Percentiles rank a stretch among this genome's conserved stretches.
phyloP scores from a whole-genome alignment of 306 rosid species.

The Cercis canadensis region DNA sequence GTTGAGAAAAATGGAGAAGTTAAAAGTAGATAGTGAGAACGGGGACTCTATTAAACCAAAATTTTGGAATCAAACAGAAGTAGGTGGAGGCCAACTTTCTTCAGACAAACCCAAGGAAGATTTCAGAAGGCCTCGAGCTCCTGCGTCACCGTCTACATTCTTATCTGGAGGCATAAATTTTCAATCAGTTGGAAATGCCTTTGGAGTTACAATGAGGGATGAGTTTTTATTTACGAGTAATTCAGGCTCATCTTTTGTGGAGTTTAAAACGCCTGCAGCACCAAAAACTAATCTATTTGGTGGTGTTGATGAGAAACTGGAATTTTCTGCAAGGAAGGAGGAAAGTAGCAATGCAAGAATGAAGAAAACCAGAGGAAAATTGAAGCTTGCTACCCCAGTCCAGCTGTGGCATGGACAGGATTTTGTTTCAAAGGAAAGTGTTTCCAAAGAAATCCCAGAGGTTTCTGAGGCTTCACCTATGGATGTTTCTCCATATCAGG shows the following conservation, averaged over 20 bases:
- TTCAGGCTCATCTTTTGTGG: slow-evolving; percentile 52
- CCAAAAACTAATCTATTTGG: slow-evolving; percentile 45
- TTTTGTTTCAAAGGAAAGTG: slow-evolving; percentile 52
- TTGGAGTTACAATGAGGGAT: slow-evolving; percentile 42
- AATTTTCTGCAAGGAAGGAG: slow-evolving; percentile 61
- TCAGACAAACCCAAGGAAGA: slow-evolving; percentile 38
- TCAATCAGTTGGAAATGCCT: slow-evolving; percentile 48
- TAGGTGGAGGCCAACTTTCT: slow-evolving; percentile 35
- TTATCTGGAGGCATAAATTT: slow-evolving; percentile 30
- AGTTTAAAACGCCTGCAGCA: slow-evolving; percentile 61
- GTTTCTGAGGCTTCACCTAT: slow-evolving; percentile 75
- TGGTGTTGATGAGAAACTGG: slow-evolving; percentile 44
- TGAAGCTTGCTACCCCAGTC: slow-evolving; percentile 46
- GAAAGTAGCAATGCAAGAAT: slow-evolving; percentile 48
- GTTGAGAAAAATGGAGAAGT: slow-evolving; percentile 52
- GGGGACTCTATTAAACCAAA: slow-evolving; percentile 37
- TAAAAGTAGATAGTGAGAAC: slow-evolving; percentile 45
- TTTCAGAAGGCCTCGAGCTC: slow-evolving; percentile 34
- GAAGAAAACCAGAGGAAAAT: slow-evolving; percentile 61
- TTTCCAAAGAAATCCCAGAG: slow-evolving; percentile 49
- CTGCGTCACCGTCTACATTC: slow-evolving; percentile 44
- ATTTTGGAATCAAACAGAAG: slow-evolving; percentile 29
- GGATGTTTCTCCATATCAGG: slow-evolving; percentile 91
- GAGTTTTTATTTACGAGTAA: slow-evolving; percentile 52
- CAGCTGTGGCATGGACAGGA: slow-evolving; percentile 56